These are phyloP conservation scores for Bisporella sp. DNA, from an alignment of 2,329 filamentous ascomycete genomes.

Conservation along the genomic window DNA sequence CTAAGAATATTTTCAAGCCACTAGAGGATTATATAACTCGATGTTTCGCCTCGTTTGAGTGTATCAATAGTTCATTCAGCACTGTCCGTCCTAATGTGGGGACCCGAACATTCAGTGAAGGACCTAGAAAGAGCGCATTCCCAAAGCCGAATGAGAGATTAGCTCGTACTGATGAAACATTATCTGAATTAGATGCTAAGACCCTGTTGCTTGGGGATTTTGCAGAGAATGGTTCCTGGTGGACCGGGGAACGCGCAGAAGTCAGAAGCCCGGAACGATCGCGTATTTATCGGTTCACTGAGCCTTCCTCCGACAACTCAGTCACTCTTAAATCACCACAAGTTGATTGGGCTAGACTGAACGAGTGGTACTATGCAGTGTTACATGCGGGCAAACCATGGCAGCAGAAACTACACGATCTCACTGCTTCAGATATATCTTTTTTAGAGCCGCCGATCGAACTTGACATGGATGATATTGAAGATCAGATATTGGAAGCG, in stretches of 20 bases:
- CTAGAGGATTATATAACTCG: slow-evolving; percentile 71
- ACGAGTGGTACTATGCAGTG: slow-evolving; percentile 68
- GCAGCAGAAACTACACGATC: slow-evolving; percentile 50
- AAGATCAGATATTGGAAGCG: slow-evolving; percentile 49
- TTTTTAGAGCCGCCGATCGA: slow-evolving; percentile 4
- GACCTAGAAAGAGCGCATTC: slow-evolving; percentile 16
- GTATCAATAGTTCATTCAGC: slow-evolving; percentile 71
- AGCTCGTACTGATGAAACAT: slow-evolving; percentile 20
- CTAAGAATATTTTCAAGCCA: slow-evolving; percentile 61
- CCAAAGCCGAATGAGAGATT: slow-evolving; percentile 24
- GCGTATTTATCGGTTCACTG: slow-evolving; percentile 25
- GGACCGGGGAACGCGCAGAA: slow-evolving; percentile 53
- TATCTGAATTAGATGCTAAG: slow-evolving; percentile 66
- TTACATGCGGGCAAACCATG: slow-evolving; percentile 63
- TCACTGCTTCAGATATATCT: slow-evolving; percentile 31
- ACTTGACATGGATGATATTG: slow-evolving; percentile 34
- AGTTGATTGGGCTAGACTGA: slow-evolving; percentile 67
- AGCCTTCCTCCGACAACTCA: slow-evolving; percentile 22
- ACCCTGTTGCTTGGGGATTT: slow-evolving; percentile 67
- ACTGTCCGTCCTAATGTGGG: slow-evolving; percentile 36
- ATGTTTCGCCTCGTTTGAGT: slow-evolving; percentile 62
- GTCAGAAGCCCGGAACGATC: slow-evolving; percentile 29
- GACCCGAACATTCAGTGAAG: slow-evolving; percentile 22
- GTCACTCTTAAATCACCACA: slow-evolving; percentile 57
- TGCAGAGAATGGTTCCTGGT: slow-evolving; percentile 78